Evolutionary conservation across 1,139 yeast genomes (phyloP).

Genomic region (Yamadazyma atmosphaerica): DNA sequence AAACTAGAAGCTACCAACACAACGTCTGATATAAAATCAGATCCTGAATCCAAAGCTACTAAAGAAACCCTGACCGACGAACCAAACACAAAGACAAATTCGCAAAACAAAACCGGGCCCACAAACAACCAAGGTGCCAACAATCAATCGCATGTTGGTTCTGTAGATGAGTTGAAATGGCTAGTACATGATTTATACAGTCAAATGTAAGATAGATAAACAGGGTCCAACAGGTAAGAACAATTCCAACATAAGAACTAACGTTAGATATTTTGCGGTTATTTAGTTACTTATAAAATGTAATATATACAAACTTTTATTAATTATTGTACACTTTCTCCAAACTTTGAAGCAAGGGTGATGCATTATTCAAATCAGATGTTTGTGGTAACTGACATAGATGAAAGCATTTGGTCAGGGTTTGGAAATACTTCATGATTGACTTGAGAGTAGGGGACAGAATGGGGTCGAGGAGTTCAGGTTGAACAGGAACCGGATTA

Average conservation of each 20-base stretch:
- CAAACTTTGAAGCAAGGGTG: background rate
- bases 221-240: background rate
- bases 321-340: background rate
- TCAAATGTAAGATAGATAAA: conserved; percentile 25
- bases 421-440: background rate
- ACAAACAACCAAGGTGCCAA: conserved; percentile 7
- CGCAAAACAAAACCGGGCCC: background rate
- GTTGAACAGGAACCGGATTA: conserved; percentile 3
- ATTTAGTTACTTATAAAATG: conserved; percentile 1
- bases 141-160: conserved; percentile 46
- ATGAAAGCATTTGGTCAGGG: conserved; percentile 1
- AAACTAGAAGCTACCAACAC: background rate
- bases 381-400: background rate
- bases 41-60: conserved; percentile 5
- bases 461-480: background rate
- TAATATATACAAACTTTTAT: background rate
- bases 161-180: conserved; percentile 71
- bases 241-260: too few species aligned
- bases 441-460: background rate
- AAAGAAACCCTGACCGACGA: background rate
- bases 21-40: conserved; percentile 6
- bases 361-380: background rate
- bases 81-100: background rate
- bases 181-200: conserved; percentile 58
- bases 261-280: background rate